These are phyloP conservation scores for Vicia faba DNA, from an alignment of 306 rosid species.

Conservation along the genomic window DNA sequence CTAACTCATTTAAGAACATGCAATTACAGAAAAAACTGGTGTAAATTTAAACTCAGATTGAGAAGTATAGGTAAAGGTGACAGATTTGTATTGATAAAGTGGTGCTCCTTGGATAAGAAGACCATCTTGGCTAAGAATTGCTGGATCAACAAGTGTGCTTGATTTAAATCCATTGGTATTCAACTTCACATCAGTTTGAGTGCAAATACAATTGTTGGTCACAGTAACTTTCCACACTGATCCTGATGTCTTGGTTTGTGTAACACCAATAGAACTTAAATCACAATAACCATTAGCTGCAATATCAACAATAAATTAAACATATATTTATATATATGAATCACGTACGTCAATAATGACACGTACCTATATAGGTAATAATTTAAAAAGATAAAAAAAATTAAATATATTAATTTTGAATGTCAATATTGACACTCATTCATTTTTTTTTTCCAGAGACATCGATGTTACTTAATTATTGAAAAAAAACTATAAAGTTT, in stretches of 20 bases:
- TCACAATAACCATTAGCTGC: slow-evolving; percentile 14
- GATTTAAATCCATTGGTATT: background rate
- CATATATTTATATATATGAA: background rate
- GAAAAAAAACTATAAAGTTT: too few relatives aligned
- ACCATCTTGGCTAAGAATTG: slow-evolving; percentile 6
- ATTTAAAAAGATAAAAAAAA: too few relatives aligned
- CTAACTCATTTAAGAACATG: background rate
- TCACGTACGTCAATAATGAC: too few relatives aligned
- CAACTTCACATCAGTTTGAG: background rate
- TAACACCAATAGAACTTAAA: background rate
- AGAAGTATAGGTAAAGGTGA: slow-evolving; percentile 12
- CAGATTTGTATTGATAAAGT: background rate
- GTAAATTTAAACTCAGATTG: slow-evolving; percentile 2
- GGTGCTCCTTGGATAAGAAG: background rate
- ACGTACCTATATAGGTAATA: too few relatives aligned
- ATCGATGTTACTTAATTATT: too few relatives aligned
- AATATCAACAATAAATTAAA: background rate
- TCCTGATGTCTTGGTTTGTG: background rate
- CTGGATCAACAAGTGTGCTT: background rate
- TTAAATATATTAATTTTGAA: too few relatives aligned
- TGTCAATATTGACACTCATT: too few relatives aligned
- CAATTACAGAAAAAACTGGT: slow-evolving; percentile 11
- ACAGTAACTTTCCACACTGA: slow-evolving; percentile 8
- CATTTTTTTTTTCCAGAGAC: too few relatives aligned
- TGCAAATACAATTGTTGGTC: slow-evolving; percentile 7